These are phyloP conservation scores for Beta vulgaris DNA, from an alignment of 148 eudicot genomes.

Conservation along the genomic window DNA sequence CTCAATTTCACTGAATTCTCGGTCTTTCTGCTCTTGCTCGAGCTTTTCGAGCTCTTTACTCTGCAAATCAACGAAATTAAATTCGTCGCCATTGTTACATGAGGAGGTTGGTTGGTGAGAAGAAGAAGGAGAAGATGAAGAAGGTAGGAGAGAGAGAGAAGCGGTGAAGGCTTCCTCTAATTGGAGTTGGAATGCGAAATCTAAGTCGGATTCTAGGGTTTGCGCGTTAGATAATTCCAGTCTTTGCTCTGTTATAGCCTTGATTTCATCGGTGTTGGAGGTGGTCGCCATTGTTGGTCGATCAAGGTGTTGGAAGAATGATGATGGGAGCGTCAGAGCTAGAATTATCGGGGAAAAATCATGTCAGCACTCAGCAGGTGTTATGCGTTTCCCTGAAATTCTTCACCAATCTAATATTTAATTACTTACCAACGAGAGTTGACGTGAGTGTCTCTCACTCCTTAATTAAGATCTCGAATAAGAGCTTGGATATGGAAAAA, in stretches of 20 bases:
- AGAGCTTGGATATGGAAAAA: too few relatives aligned
- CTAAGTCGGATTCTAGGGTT: slow-evolving; percentile 51
- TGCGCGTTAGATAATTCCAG: slow-evolving; percentile 32
- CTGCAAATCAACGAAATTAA: neutral
- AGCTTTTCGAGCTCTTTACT: slow-evolving; percentile 34
- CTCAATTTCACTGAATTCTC: slow-evolving; percentile 35
- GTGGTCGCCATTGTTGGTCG: slow-evolving; percentile 21
- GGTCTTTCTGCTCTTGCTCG: slow-evolving; percentile 40
- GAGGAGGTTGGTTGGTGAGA: neutral
- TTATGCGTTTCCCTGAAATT: too few relatives aligned
- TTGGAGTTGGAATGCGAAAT: slow-evolving; percentile 53
- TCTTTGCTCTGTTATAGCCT: slow-evolving; percentile 35
- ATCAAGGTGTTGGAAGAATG: neutral
- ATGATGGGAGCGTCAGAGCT: too few relatives aligned
- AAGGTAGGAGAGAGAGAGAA: slow-evolving; percentile 41
- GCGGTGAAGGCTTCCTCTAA: slow-evolving; percentile 62
- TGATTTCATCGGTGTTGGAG: slow-evolving; percentile 18
- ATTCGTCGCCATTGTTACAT: neutral
- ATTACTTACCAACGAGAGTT: too few relatives aligned
- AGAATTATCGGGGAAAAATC: too few relatives aligned
- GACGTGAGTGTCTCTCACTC: too few relatives aligned
- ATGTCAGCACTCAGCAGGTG: neutral
- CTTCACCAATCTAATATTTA: too few relatives aligned
- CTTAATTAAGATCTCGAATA: too few relatives aligned
- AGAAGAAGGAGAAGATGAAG: slow-evolving; percentile 29